These are phyloP conservation scores for Elaphomyces granulatus DNA, from an alignment of 495 filamentous ascomycete species.

Conservation along the genomic window DNA sequence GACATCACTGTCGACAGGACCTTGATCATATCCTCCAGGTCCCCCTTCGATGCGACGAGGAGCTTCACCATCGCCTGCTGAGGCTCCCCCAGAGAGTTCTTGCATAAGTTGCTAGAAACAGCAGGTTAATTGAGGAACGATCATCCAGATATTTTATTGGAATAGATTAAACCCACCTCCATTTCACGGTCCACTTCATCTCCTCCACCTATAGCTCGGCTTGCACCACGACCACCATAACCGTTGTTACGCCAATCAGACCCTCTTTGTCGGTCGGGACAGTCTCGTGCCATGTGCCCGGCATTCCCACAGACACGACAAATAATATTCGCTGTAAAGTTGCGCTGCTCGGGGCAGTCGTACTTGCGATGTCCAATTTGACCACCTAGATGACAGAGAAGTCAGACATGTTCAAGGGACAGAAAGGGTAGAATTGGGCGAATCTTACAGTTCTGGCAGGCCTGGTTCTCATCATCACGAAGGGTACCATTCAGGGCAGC, in stretches of 20 bases:
- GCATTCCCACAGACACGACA: slow-evolving; percentile 96
- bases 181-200: slow-evolving; percentile 90
- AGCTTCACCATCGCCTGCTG: slow-evolving; percentile 44
- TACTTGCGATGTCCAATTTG: slow-evolving; percentile 99
- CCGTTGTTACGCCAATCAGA: slow-evolving; percentile 77
- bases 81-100: slow-evolving; percentile 73
- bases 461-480: slow-evolving; percentile 97
- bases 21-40: slow-evolving; percentile 43
- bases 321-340: slow-evolving; percentile 97
- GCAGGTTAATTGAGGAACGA: slow-evolving; percentile 19
- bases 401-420: slow-evolving; percentile 1
- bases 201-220: slow-evolving; percentile 56
- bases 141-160: no score
- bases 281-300: slow-evolving; percentile 87
- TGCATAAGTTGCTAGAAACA: slow-evolving; percentile 77
- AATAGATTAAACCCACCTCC: slow-evolving; percentile 47
- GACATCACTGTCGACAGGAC: slow-evolving; percentile 39
- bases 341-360: slow-evolving; percentile 94
- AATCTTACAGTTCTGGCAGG: slow-evolving; percentile 88
- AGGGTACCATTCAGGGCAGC: slow-evolving; percentile 96
- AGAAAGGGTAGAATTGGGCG: not conserved
- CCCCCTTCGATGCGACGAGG: slow-evolving; percentile 81
- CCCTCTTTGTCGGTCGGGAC: slow-evolving; percentile 81
- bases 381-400: slow-evolving; percentile 39
- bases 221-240: slow-evolving; percentile 30